Percentiles rank a stretch among this genome's conserved stretches.
phyloP scores from a whole-genome alignment of 2,329 filamentous ascomycete genomes.

The Drechslerella stenobrocha region DNA sequence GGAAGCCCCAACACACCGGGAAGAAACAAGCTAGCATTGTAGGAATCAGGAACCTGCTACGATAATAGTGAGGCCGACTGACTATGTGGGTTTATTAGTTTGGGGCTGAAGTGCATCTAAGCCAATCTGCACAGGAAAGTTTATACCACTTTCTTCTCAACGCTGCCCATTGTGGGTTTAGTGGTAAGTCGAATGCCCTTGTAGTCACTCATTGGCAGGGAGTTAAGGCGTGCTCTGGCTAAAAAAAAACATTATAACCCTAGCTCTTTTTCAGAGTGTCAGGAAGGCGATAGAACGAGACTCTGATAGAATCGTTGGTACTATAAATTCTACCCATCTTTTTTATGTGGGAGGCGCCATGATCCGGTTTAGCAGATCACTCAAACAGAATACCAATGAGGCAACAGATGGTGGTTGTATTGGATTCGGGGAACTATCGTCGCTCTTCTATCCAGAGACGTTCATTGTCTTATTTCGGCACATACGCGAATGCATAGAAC shows the following conservation, averaged over 20 bases:
- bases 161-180: slow-evolving; percentile 93
- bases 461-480: slow-evolving; percentile 84
- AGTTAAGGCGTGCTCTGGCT: background rate
- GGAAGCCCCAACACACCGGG: slow-evolving; percentile 64
- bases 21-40: slow-evolving; percentile 11
- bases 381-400: slow-evolving; percentile 63
- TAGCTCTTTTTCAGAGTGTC: slow-evolving; percentile 70
- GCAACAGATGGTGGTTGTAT: slow-evolving; percentile 59
- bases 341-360: slow-evolving; percentile 79
- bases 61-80: no score
- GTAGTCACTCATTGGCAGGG: no score
- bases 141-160: slow-evolving; percentile 84
- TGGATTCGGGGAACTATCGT: slow-evolving; percentile 63
- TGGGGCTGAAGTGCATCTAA: slow-evolving; percentile 61
- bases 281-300: slow-evolving; percentile 89
- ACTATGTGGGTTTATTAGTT: no score
- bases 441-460: slow-evolving; percentile 89
- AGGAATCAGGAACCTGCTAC: no score
- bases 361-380: slow-evolving; percentile 88
- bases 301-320: slow-evolving; percentile 74
- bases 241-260: background rate
- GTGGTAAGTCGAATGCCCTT: slow-evolving; percentile 61
- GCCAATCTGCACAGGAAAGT: slow-evolving; percentile 71
- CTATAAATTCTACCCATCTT: slow-evolving; percentile 75
- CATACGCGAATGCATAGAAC: slow-evolving; percentile 76